Conservation (phyloP, 1,139 yeast species). For the Magnusiomyces clavatus region DNA sequence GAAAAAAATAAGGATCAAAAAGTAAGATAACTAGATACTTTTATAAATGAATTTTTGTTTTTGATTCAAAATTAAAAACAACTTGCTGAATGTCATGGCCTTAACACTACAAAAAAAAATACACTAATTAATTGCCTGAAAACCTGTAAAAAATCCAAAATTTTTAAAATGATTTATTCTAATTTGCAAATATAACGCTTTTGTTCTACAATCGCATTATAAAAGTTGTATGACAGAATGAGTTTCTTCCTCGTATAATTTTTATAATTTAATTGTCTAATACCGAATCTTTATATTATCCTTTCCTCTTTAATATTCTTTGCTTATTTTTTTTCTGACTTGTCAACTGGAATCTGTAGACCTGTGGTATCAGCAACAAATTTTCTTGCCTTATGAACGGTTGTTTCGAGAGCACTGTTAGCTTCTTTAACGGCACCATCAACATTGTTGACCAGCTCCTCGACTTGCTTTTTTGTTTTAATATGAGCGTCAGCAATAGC, state of each 20-base stretch:
- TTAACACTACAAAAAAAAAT: too few species aligned
- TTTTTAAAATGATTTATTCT: too few species aligned
- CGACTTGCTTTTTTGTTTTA: conserved; percentile 40
- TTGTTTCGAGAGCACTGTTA: conserved; percentile 32
- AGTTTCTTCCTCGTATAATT: neutral
- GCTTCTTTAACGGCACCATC: conserved; percentile 35
- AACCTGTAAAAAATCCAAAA: too few species aligned
- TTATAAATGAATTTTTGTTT: too few species aligned
- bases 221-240: too few species aligned
- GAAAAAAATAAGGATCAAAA: too few species aligned
- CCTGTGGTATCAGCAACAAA: conserved; percentile 58
- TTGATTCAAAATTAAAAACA: too few species aligned
- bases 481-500: conserved; percentile 59
- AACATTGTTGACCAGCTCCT: conserved; percentile 40
- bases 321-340: conserved; percentile 14
- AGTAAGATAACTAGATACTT: too few species aligned
- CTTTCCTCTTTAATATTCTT: neutral
- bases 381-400: conserved; percentile 41
- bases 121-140: too few species aligned
- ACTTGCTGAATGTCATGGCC: too few species aligned
- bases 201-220: too few species aligned
- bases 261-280: neutral
- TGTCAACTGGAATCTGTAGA: conserved; percentile 53
- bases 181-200: too few species aligned
- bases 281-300: neutral